Evolutionary conservation across 2,329 filamentous ascomycete genomes (phyloP), one percentile per base, ranked within the genome.

Genomic region (Colletotrichum lentis): DNA sequence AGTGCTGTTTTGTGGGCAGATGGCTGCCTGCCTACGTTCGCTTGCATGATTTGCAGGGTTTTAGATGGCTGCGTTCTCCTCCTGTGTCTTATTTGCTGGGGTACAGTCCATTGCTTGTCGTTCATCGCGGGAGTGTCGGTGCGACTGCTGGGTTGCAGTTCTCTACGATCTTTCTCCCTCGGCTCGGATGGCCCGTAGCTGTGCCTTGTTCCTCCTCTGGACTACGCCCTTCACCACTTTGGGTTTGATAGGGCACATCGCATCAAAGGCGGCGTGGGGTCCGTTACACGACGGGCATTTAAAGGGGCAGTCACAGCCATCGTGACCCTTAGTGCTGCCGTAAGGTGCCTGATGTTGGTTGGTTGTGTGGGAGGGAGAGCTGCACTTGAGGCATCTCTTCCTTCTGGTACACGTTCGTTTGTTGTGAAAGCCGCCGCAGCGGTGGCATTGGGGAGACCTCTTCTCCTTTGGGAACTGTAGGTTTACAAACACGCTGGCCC

Each of bases 341-440:
- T 18, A 55, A 24, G 53, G 53, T 27, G 53, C 53, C 53, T 7
- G 20, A 18, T 39, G 71, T 76, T 3, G 65, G 68, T 47, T 58
- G 64, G 62, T 75, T 63, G 46, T 75, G 24, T 58, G 16, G 41
- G 55, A 58, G 12, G 39, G 55, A 37, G 55, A 58, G 55, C 55
- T 58, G 24, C 5, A 27, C 27, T 27, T 27, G 5, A 27, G 27
- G 27, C 5, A 27, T 27, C 27, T 27, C 27, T 27, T 27, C 27
- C 27, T 27, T 27, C 27, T 27, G 5, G 27, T 27, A 27, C 5
- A 27, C 5, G 5, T 27, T 27, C 5, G 27, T 27, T 27, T 6
- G 5, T 27, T 27, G 5, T 27, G 5, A 27, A 27, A 27, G 27
- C 27, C 5, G 5, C 27, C 5, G 27, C 5, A 27, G 27, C 27